Conservation (phyloP, 345 rosid species). For the Lenwebbia sp. region DNA sequence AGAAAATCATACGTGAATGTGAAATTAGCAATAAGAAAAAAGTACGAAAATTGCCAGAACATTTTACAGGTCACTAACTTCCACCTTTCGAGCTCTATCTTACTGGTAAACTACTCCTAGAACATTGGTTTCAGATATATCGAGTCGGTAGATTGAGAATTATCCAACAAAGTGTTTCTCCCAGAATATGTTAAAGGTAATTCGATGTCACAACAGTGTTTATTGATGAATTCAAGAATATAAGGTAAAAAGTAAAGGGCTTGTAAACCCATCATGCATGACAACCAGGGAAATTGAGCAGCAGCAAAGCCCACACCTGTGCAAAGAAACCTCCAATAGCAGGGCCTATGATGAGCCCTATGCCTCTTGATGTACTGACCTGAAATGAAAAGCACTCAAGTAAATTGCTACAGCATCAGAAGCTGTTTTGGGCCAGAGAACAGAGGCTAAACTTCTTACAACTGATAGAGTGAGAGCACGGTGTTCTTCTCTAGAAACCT, state of each 20-base stretch:
- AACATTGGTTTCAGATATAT: neutral
- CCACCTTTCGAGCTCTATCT: neutral
- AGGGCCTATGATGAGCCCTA: constrained; percentile 15
- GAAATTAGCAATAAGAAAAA: neutral
- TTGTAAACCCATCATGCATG: neutral
- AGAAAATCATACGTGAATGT: neutral
- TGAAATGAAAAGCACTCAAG: neutral
- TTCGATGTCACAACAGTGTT: neutral
- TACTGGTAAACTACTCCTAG: neutral
- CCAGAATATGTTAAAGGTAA: neutral
- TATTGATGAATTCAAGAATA: neutral
- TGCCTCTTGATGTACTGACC: constrained; percentile 16
- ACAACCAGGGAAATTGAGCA: neutral
- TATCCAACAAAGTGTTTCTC: neutral
- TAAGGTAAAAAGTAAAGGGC: neutral
- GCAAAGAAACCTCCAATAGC: constrained; percentile 16
- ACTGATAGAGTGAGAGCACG: constrained; percentile 5
- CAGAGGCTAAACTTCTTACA: neutral
- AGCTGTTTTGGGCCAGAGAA: neutral
- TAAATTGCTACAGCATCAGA: neutral
- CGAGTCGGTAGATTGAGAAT: neutral
- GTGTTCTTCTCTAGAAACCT: constrained; percentile 9
- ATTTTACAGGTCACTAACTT: neutral
- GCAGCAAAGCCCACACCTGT: neutral
- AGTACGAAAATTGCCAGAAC: neutral